Base-by-base conservation (phyloP, 129 eudicot species). In the Kitagawia praeruptora region DNA sequence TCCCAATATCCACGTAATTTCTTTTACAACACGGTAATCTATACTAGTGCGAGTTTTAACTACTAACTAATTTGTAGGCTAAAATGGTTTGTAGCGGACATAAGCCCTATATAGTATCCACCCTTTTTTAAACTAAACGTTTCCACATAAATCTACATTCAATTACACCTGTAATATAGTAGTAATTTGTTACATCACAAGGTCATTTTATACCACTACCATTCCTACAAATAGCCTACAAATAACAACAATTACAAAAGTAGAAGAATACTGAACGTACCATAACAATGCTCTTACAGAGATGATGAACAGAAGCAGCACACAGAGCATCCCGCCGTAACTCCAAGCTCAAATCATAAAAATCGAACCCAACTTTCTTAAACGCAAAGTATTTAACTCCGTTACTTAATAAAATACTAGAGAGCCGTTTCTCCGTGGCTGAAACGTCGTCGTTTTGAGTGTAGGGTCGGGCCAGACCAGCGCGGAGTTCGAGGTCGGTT, bases 271-370 rank as follows among this genome's bases (percentile, higher is more conserved):
- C 37, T 34, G 19, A 67, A 3, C 10, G 81, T 87, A 95, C 99
- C 97, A 96, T 79, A 27, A 96, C 98, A 85, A 96, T 92, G 93
- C 98, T 92, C 83, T 96, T 96, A 86, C 99, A 92, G 80, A 92
- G 98, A 81, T 96, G 99, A 74, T 92, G 84, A 63, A 92, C 81
- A 67, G 99, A 96, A 27, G 91, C 77, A 66, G 99, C 99, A 18
- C 77, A 89, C 45, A 96, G 91, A 79, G 87, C 54, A 75, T 92
- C 97, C 2, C 98, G 82, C 25, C 98, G 85, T 77, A 90, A 79
- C 70, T 96, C 95, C 34, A 89, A 85, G 28, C 95, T 81, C 88
- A 90, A 87, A 37, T 88, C 90, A 80, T 96, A 92, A 90, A 92
- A 96, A 81, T 96, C 95, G 70, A 91, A 86, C 19, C 93, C 79